phyloP scores from a whole-genome alignment of 2,329 filamentous ascomycete genomes.

The Herpomyces periplanetae region DNA sequence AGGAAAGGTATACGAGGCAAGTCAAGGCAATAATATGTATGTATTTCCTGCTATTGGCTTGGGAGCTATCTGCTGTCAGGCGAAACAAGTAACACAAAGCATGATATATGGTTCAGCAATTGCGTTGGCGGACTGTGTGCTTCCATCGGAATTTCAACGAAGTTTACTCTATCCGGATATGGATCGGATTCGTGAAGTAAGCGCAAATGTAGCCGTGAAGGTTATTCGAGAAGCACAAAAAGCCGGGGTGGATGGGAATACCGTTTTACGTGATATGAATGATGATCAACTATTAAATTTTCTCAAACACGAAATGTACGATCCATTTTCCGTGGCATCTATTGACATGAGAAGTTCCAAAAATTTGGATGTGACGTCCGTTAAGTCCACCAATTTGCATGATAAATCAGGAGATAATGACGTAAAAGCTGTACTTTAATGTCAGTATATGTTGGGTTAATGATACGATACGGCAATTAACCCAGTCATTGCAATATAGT shows the following conservation, averaged over 20 bases:
- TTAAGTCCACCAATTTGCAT: too few relatives aligned
- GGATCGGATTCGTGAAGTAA: conserved; percentile 62
- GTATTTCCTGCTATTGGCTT: conserved; percentile 89
- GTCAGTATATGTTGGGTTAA: too few relatives aligned
- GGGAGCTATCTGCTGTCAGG: conserved; percentile 62
- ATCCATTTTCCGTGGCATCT: too few relatives aligned
- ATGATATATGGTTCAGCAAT: conserved; percentile 90
- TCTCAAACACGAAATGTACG: conserved; percentile 13
- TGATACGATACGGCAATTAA: too few relatives aligned
- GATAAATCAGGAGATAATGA: too few relatives aligned
- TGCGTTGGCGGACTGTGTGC: conserved; percentile 36
- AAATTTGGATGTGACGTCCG: too few relatives aligned
- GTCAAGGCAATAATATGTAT: conserved; percentile 46
- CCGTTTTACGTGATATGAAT: conserved; percentile 20
- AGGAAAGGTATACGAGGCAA: conserved; percentile 11
- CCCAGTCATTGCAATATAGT: too few relatives aligned
- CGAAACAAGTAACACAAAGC: conserved; percentile 46
- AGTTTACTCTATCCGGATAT: conserved; percentile 72
- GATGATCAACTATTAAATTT: conserved; percentile 30
- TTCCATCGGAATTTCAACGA: conserved; percentile 35
- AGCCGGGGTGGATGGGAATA: conserved; percentile 18
- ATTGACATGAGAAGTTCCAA: too few relatives aligned
- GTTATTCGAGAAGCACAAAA: conserved; percentile 69
- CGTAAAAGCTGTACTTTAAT: too few relatives aligned
- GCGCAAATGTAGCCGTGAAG: conserved; percentile 44